Conservation (phyloP, 805 yeast genomes). For the Sugiyamaella mastotermitis region DNA sequence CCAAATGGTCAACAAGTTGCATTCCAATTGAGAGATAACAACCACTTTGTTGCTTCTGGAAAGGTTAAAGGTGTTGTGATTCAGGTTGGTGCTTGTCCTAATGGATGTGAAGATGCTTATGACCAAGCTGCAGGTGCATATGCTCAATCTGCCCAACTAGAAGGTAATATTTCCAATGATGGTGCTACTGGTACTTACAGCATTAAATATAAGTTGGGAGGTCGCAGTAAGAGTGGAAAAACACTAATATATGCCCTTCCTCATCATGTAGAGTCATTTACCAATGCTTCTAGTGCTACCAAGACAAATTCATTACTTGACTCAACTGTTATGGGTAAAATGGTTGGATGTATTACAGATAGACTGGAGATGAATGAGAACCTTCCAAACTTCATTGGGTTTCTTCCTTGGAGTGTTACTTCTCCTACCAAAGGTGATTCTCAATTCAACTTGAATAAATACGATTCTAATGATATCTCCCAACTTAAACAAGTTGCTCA, state of each 20-base stretch:
- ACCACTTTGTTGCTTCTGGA: slow-evolving; percentile 24
- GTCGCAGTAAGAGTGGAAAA: slow-evolving; percentile 39
- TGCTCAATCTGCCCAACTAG: slow-evolving; percentile 42
- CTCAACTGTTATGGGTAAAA: slow-evolving; percentile 43
- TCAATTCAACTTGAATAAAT: slow-evolving; percentile 4
- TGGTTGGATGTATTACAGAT: slow-evolving; percentile 32
- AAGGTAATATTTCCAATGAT: slow-evolving; percentile 37
- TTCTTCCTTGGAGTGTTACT: slow-evolving; percentile 51
- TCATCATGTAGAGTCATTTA: slow-evolving; percentile 51
- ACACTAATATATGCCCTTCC: slow-evolving; percentile 60
- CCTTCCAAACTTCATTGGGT: slow-evolving; percentile 40
- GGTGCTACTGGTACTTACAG: slow-evolving; percentile 45
- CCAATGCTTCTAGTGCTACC: slow-evolving; percentile 17
- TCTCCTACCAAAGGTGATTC: slow-evolving; percentile 9
- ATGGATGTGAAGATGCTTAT: slow-evolving; percentile 29
- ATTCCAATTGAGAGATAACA: slow-evolving; percentile 15
- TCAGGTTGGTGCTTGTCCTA: slow-evolving; percentile 16
- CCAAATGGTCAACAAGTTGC: slow-evolving; percentile 27
- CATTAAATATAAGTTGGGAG: slow-evolving; percentile 38
- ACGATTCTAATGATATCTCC: slow-evolving; percentile 3
- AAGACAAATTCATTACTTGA: slow-evolving; percentile 10
- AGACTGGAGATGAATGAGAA: slow-evolving; percentile 30
- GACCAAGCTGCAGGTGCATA: slow-evolving; percentile 71
- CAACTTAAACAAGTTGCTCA: slow-evolving; percentile 40
- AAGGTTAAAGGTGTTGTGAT: slow-evolving; percentile 25